Evolutionary conservation across 768 basidiomycete genomes (phyloP).

Genomic region (Trametes cubensis): DNA sequence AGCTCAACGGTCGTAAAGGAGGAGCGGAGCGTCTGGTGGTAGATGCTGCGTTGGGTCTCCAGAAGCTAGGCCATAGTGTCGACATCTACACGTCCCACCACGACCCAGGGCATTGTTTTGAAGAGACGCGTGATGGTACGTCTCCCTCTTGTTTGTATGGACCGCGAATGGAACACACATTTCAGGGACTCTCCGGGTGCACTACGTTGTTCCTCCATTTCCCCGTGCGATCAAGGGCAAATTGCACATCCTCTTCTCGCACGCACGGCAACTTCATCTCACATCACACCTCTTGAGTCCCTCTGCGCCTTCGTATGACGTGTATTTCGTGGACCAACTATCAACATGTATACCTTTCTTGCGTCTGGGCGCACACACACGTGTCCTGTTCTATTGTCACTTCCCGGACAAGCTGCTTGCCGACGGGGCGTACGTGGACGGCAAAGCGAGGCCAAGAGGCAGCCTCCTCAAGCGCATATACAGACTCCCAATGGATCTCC

Average conservation of each 20-base stretch:
- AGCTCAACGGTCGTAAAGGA: slow-evolving; percentile 48
- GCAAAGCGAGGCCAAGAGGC: slow-evolving; percentile 43
- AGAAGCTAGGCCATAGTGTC: slow-evolving; percentile 80
- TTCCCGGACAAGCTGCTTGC: slow-evolving; percentile 95
- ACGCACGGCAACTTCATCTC: slow-evolving; percentile 86
- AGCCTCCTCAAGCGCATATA: slow-evolving; percentile 74
- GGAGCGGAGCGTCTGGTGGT: slow-evolving; percentile 95
- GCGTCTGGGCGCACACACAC: slow-evolving; percentile 62
- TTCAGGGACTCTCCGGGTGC: slow-evolving; percentile 78
- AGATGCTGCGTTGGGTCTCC: slow-evolving; percentile 89
- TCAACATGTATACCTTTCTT: slow-evolving; percentile 90
- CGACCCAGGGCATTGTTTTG: slow-evolving; percentile 85
- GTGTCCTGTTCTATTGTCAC: slow-evolving; percentile 96
- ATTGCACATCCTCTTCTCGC: slow-evolving; percentile 89
- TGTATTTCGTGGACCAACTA: slow-evolving; percentile 94
- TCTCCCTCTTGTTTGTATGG: not conserved
- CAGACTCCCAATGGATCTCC: slow-evolving; percentile 84
- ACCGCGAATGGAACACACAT: not conserved
- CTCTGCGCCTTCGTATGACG: slow-evolving; percentile 61
- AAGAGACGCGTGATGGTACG: slow-evolving; percentile 90
- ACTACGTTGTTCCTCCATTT: slow-evolving; percentile 71
- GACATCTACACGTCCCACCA: slow-evolving; percentile 94
- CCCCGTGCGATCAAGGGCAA: slow-evolving; percentile 80
- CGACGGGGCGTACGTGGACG: slow-evolving; percentile 66
- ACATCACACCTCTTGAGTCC: slow-evolving; percentile 61